A percentile compares a stretch with the other conserved stretches of the same genome.
phyloP scores from a whole-genome alignment of 2,329 filamentous ascomycete genomes.

The Aspergillus viridinutans region DNA sequence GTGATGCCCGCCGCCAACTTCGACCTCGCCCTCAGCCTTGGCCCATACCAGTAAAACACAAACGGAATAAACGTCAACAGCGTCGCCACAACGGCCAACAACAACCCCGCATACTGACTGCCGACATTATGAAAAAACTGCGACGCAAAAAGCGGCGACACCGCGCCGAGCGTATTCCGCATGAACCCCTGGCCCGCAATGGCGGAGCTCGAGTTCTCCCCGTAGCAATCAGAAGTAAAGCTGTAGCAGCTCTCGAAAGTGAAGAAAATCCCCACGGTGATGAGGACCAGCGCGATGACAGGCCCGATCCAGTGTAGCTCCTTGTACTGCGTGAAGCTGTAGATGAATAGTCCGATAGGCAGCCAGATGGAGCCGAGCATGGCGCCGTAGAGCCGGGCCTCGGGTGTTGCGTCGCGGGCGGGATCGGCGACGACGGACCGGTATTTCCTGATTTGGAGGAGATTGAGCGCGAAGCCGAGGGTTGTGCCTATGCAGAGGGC shows the following conservation, averaged over 20 bases:
- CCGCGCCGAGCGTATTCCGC: constrained; percentile 51
- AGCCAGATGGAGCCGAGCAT: constrained; percentile 47
- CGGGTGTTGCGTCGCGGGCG: constrained; percentile 33
- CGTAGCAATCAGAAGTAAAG: constrained; percentile 53
- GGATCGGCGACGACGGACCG: constrained; percentile 37
- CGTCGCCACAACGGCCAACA: constrained; percentile 46
- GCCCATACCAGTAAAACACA: constrained; percentile 27
- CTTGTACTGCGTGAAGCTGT: constrained; percentile 52
- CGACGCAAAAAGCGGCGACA: constrained; percentile 50
- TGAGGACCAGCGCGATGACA: constrained; percentile 47
- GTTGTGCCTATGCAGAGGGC: constrained; percentile 48
- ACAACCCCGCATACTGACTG: constrained; percentile 50
- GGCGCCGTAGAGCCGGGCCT: constrained; percentile 48
- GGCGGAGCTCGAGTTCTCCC: constrained; percentile 35
- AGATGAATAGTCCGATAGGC: constrained; percentile 50
- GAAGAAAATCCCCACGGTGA: constrained; percentile 53
- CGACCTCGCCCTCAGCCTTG: constrained; percentile 26
- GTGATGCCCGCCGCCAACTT: constrained; percentile 20
- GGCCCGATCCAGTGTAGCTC: constrained; percentile 49
- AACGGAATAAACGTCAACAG: constrained; percentile 28
- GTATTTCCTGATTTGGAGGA: constrained; percentile 51
- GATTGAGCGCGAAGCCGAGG: constrained; percentile 47
- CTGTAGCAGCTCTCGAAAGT: constrained; percentile 42
- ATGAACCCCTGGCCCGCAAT: constrained; percentile 52
- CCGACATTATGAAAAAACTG: constrained; percentile 53